Percentiles rank a stretch among this genome's conserved stretches.
phyloP scores from a whole-genome alignment of 306 rosid species.

The Acacia melanoxylon region DNA sequence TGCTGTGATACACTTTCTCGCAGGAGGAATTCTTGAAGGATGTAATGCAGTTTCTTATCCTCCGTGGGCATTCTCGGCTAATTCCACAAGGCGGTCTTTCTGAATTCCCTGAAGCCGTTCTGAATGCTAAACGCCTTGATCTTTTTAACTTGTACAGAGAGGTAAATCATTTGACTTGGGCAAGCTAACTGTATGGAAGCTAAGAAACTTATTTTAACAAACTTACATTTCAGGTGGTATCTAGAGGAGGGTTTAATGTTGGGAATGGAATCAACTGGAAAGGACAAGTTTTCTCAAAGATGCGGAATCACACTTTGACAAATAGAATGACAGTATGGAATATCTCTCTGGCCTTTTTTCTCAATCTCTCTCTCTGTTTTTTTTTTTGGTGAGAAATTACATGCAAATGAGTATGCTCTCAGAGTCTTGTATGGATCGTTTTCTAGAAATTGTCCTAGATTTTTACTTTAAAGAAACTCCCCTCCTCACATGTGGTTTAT shows the following conservation, averaged over 20 bases:
- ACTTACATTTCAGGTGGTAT: constrained; percentile 69
- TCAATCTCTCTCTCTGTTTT: not conserved
- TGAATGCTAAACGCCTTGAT: constrained; percentile 96
- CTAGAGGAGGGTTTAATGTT: constrained; percentile 98
- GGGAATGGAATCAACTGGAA: constrained; percentile 99
- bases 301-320: constrained; percentile 92
- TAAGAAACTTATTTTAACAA: constrained; percentile 16
- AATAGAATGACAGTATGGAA: constrained; percentile 93
- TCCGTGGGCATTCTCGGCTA: constrained; percentile 84
- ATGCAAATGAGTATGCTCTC: constrained; percentile 2
- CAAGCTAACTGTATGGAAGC: constrained; percentile 14
- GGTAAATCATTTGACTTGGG: constrained; percentile 45
- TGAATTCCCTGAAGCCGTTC: constrained; percentile 95
- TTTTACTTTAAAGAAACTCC: not conserved
- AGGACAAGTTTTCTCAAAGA: constrained; percentile 98
- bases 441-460: constrained; percentile 16
- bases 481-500: constrained; percentile 11
- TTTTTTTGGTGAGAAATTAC: not conserved
- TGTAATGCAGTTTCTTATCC: constrained; percentile 91
- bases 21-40: constrained; percentile 95
- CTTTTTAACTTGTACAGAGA: constrained; percentile 94
- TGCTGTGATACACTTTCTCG: not conserved
- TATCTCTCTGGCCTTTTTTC: constrained; percentile 2
- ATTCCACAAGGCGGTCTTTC: constrained; percentile 90
- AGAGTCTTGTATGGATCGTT: not conserved